Evolutionary conservation across 306 rosid species (phyloP), one percentile per base, ranked within the genome.

Genomic region (Vicia sativa): DNA sequence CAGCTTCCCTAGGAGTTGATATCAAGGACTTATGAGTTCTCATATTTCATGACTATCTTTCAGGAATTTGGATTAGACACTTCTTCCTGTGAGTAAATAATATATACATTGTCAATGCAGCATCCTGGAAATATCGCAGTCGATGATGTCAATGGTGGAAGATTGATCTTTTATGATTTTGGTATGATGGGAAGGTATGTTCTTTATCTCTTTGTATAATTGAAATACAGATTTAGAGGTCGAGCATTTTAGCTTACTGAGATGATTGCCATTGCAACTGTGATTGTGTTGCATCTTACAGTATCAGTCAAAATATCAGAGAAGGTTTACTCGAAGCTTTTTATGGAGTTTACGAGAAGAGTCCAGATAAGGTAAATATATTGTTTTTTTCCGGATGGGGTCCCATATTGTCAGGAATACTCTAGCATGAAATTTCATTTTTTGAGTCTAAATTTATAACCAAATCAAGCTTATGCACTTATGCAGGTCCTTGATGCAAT

Each of bases 101-200:
- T 65, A 14, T 42, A 19, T 67, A 21, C 62, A 28, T 72, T 59
- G 61, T 81, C 44, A 43, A 68, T 74, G 83, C 85, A 95, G 99
- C 99, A 95, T 75, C 99, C 99, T 39, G 97, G 97, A 78, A 95
- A 95, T 73, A 95, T 95, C 80, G 99, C 97, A 35, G 99, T 95
- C 21, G 99, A 95, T 81, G 99, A 95, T 82, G 86, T 95, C 68
- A 90, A 95, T 85, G 99, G 99, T 76, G 99, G 99, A 68, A 83
- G 99, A 78, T 90, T 95, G 95, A 95, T 95, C 82, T 95, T 95
- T 78, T 95, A 95, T 68, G 99, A 95, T 80, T 95, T 95, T 84
- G 99, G 99, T 74, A 95, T 95, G 99, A 95, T 95, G 97, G 99
- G 99, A 73, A 93, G 99, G 99, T 90, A 82, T 38, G 56, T 70